Conservation (phyloP, 768 basidiomycete genomes). For the Lyophyllum semitale region DNA sequence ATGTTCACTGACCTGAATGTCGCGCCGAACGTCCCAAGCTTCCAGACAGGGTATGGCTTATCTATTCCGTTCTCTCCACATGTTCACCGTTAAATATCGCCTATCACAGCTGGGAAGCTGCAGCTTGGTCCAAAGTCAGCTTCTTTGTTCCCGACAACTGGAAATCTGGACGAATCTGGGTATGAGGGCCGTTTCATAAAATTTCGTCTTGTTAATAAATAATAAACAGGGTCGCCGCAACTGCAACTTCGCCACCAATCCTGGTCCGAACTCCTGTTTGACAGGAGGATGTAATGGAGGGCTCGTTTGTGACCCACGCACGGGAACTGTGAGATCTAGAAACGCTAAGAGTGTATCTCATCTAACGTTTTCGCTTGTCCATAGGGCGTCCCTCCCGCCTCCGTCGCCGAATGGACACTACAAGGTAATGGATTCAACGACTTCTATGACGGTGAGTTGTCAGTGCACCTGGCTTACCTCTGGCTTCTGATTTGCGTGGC, state of each 20-base stretch:
- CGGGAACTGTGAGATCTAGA: conserved; percentile 44
- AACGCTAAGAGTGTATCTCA: background rate
- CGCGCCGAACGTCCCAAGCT: conserved; percentile 45
- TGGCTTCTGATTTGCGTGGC: background rate
- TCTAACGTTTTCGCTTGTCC: background rate
- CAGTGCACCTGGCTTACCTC: background rate
- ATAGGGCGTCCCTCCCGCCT: conserved; percentile 67
- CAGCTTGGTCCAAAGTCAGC: conserved; percentile 35
- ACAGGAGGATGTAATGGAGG: conserved; percentile 74
- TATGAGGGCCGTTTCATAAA: conserved; percentile 10
- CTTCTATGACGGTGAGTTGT: conserved; percentile 59
- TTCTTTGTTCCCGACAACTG: conserved; percentile 65
- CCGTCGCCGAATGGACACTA: conserved; percentile 71
- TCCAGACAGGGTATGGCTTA: conserved; percentile 43
- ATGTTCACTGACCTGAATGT: conserved; percentile 63
- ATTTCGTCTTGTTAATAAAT: background rate
- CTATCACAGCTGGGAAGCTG: conserved; percentile 41
- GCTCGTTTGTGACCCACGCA: conserved; percentile 51
- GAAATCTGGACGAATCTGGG: conserved; percentile 67
- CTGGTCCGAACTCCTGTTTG: conserved; percentile 60
- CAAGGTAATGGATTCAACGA: conserved; percentile 43
- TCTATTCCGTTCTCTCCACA: background rate
- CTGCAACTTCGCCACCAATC: conserved; percentile 59
- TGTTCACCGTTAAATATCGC: background rate
- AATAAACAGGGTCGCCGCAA: conserved; percentile 56